Evolutionary conservation across 192 early-diverging fungal genomes (phyloP).

Genomic region (Dissophora ornata): DNA sequence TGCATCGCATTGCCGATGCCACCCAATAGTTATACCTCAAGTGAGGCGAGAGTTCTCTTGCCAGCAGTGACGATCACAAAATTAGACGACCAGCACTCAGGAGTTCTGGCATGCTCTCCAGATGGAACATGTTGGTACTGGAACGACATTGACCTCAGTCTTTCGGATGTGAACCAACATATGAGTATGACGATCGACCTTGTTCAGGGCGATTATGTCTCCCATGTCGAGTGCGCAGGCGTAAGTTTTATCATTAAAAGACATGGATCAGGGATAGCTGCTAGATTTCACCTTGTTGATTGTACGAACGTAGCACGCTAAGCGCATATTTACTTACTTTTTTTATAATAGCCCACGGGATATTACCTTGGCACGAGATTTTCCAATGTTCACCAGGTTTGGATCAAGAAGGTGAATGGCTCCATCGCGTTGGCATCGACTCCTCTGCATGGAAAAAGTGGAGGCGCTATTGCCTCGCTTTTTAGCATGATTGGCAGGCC

Average conservation of each 20-base stretch:
- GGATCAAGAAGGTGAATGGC: conserved; percentile 36
- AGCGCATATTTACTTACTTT: too few species aligned
- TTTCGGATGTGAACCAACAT: conserved; percentile 42
- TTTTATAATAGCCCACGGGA: conserved; percentile 40
- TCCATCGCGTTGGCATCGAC: conserved; percentile 6
- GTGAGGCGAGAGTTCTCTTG: conserved; percentile 18
- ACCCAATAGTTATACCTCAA: conserved; percentile 28
- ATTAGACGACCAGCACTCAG: conserved; percentile 32
- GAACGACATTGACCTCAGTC: conserved; percentile 48
- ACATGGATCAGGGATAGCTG: too few species aligned
- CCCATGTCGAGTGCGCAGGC: conserved; percentile 44
- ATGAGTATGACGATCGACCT: conserved; percentile 38
- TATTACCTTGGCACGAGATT: conserved; percentile 38
- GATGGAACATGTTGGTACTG: conserved; percentile 53
- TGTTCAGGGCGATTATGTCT: conserved; percentile 23
- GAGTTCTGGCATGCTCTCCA: conserved; percentile 43
- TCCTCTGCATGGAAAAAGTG: conserved; percentile 12
- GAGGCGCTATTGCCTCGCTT: conserved; percentile 33
- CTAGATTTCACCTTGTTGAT: too few species aligned
- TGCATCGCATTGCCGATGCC: conserved; percentile 49
- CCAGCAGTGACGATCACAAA: conserved; percentile 46
- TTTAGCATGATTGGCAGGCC: conserved; percentile 36
- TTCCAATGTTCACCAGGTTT: conserved; percentile 24
- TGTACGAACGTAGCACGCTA: too few species aligned
- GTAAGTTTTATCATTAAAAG: conserved; percentile 39